Evolutionary conservation across 805 yeast genomes (phyloP).

Genomic region (Jamesozyma gamospora): DNA sequence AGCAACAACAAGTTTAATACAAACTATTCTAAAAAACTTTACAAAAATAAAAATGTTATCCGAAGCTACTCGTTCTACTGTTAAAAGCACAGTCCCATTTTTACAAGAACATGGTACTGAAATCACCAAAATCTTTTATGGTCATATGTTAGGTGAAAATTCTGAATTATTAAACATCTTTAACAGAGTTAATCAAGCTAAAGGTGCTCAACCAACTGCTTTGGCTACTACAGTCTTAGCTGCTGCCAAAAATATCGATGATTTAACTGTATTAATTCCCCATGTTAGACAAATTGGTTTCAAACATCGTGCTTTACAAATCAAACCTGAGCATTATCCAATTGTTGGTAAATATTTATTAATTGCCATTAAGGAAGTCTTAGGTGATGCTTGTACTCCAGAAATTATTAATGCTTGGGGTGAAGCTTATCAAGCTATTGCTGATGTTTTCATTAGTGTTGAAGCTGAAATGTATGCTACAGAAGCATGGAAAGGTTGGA

Average conservation of each 20-base stretch:
- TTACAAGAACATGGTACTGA: constrained; percentile 45
- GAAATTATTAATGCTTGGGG: constrained; percentile 56
- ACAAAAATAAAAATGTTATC: constrained; percentile 29
- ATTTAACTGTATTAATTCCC: constrained; percentile 41
- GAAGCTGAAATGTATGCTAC: constrained; percentile 40
- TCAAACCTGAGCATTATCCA: constrained; percentile 55
- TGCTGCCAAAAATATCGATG: constrained; percentile 56
- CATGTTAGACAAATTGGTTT: constrained; percentile 51
- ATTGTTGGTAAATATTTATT: constrained; percentile 53
- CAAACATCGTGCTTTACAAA: constrained; percentile 58
- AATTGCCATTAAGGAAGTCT: constrained; percentile 41
- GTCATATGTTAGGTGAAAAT: constrained; percentile 41
- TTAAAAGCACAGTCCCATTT: constrained; percentile 46
- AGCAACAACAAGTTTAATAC: too few species aligned
- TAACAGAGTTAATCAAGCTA: constrained; percentile 47
- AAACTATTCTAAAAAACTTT: too few species aligned
- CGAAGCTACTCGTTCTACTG: constrained; percentile 26
- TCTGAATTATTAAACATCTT: constrained; percentile 52
- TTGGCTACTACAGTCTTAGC: constrained; percentile 51
- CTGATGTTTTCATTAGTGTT: constrained; percentile 46
- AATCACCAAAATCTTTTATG: constrained; percentile 46
- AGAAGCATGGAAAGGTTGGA: constrained; percentile 53
- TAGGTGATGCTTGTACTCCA: constrained; percentile 53
- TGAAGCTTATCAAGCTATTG: constrained; percentile 54
- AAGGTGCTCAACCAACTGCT: constrained; percentile 50